These are phyloP conservation scores for Lolium multiflorum DNA, from an alignment of 176 grass and related monocot species.

Conservation along the genomic window DNA sequence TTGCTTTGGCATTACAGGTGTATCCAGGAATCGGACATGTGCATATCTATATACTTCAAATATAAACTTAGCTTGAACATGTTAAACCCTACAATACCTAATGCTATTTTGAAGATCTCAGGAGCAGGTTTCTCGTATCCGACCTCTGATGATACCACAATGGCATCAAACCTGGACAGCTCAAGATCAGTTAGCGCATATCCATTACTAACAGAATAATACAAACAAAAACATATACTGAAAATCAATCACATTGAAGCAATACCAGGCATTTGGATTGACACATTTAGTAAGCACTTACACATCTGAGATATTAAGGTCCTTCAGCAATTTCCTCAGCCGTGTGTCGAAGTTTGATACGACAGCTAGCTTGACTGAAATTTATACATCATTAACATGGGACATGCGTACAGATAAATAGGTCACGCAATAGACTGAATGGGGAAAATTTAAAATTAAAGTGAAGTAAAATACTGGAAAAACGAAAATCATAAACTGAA, in stretches of 20 bases:
- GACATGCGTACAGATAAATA: background rate
- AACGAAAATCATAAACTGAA: conserved; percentile 27
- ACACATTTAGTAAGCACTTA: conserved; percentile 43
- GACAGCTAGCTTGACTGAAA: conserved; percentile 93
- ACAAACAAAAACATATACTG: background rate
- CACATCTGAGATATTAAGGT: conserved; percentile 74
- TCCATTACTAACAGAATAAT: background rate
- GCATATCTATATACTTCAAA: background rate
- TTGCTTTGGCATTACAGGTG: background rate
- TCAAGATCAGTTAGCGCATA: conserved; percentile 46
- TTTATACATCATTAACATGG: conserved; percentile 38
- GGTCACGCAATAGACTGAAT: background rate
- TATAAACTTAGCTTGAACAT: background rate
- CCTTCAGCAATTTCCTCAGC: conserved; percentile 70
- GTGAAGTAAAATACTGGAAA: background rate
- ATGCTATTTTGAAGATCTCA: conserved; percentile 88
- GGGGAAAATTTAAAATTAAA: background rate
- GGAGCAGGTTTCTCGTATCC: conserved; percentile 92
- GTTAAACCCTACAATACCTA: conserved; percentile 54
- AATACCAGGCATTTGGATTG: background rate
- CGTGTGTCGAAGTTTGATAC: conserved; percentile 94
- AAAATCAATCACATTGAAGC: conserved; percentile 1
- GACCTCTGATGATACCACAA: conserved; percentile 87
- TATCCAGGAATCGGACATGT: background rate
- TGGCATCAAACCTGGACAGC: conserved; percentile 94